A percentile compares a stretch with the other conserved stretches of the same genome.
Evolutionary conservation across 306 rosid species (phyloP).

Genomic region (Hylodesmum podocarpum): DNA sequence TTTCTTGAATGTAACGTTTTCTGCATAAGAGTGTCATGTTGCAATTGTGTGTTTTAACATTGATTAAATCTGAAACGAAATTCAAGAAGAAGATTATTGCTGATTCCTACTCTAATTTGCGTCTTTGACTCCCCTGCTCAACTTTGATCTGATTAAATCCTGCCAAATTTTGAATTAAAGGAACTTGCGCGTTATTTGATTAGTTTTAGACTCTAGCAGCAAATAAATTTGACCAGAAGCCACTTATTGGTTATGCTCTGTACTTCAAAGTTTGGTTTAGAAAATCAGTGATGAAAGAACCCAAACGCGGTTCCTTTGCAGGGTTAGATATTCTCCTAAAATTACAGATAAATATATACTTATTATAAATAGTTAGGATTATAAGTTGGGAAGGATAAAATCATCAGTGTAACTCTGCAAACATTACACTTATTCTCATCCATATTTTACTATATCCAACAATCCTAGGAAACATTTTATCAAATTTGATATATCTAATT

Average conservation of each 20-base stretch:
- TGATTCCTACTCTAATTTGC: background rate
- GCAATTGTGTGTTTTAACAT: background rate
- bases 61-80: background rate
- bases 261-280: background rate
- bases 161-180: background rate
- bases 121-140: background rate
- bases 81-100: background rate
- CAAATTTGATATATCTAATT: too few species aligned
- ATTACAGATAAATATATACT: background rate
- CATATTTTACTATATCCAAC: too few species aligned
- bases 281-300: background rate
- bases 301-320: background rate
- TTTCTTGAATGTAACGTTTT: background rate
- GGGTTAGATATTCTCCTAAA: background rate
- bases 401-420: too few species aligned
- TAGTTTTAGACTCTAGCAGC: background rate
- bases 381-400: too few species aligned
- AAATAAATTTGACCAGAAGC: background rate
- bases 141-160: background rate
- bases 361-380: too few species aligned
- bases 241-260: background rate
- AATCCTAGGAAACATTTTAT: too few species aligned
- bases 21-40: background rate
- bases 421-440: too few species aligned
- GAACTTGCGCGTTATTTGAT: background rate